phyloP scores from a whole-genome alignment of 2,329 filamentous ascomycete species.

The Pseudocercospora vitis region DNA sequence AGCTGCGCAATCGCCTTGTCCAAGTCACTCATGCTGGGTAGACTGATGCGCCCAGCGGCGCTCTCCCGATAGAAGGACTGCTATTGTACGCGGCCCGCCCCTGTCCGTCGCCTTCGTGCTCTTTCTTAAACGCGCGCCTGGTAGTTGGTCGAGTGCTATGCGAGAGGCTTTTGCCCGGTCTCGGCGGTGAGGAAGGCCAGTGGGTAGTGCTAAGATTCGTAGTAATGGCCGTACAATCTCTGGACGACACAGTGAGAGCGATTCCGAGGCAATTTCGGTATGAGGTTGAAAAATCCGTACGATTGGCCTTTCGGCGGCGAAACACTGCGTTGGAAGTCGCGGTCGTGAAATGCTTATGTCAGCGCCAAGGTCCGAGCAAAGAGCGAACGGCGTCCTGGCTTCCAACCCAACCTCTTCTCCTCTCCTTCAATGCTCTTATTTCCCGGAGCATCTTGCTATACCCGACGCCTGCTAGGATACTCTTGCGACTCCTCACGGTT shows the following conservation, averaged over 20 bases:
- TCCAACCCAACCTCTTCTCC: not conserved
- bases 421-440: not conserved
- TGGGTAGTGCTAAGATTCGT: not conserved
- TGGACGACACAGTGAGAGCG: too few relatives aligned
- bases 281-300: too few relatives aligned
- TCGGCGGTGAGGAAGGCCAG: not conserved
- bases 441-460: not conserved
- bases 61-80: conserved; percentile 3
- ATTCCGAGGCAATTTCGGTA: too few relatives aligned
- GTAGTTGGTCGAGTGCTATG: too few relatives aligned
- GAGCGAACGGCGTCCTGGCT: too few relatives aligned
- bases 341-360: not conserved
- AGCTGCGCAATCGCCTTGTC: conserved; percentile 94
- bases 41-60: conserved; percentile 23
- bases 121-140: not conserved
- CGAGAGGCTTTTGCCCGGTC: too few relatives aligned
- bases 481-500: too few relatives aligned
- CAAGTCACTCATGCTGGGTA: conserved; percentile 75
- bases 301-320: too few relatives aligned
- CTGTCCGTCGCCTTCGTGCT: not conserved
- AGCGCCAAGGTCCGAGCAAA: not conserved
- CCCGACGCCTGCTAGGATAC: too few relatives aligned
- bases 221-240: too few relatives aligned
- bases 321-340: not conserved
- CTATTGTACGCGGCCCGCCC: too few relatives aligned